Evolutionary conservation across 2,329 filamentous ascomycete genomes (phyloP).

Genomic region (Cladosporium sp.): DNA sequence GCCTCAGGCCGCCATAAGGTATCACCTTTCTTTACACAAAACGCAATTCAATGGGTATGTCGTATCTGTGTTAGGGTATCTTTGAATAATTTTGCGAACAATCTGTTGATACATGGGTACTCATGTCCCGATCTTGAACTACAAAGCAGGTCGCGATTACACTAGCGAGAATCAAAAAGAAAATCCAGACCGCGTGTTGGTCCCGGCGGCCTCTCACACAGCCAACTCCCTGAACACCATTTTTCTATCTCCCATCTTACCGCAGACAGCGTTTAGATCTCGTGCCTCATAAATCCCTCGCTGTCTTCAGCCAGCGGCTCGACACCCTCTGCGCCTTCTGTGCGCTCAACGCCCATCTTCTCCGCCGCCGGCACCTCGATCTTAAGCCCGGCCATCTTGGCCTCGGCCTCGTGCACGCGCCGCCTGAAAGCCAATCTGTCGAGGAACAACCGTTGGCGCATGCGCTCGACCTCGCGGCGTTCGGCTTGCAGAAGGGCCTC

Average conservation of each 20-base stretch:
- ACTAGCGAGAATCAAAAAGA: not conserved
- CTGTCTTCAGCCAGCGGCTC: constrained; percentile 8
- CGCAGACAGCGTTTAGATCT: constrained; percentile 1
- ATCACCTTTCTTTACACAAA: no score
- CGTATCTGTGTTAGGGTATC: no score
- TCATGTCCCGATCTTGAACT: not conserved
- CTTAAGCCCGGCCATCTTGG: constrained; percentile 31
- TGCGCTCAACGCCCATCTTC: constrained; percentile 11
- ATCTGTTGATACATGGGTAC: constrained; percentile 5
- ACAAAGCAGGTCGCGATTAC: not conserved
- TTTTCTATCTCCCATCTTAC: constrained; percentile 1
- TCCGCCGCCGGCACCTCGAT: constrained; percentile 7
- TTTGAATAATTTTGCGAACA: not conserved
- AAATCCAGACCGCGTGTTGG: not conserved
- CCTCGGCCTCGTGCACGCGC: constrained; percentile 77
- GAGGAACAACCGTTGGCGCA: constrained; percentile 86
- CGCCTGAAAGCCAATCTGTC: constrained; percentile 88
- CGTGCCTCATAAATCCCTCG: constrained; percentile 9
- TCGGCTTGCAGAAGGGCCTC: constrained; percentile 88
- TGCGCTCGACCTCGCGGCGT: constrained; percentile 84
- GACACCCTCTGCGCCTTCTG: constrained; percentile 1
- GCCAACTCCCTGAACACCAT: constrained; percentile 8
- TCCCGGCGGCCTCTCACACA: not conserved
- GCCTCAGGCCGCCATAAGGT: not conserved
- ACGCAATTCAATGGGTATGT: no score